Percentiles rank a stretch among this genome's conserved stretches.
Conservation (phyloP, 768 basidiomycete genomes). For the Mycena olivaceomarginata region DNA sequence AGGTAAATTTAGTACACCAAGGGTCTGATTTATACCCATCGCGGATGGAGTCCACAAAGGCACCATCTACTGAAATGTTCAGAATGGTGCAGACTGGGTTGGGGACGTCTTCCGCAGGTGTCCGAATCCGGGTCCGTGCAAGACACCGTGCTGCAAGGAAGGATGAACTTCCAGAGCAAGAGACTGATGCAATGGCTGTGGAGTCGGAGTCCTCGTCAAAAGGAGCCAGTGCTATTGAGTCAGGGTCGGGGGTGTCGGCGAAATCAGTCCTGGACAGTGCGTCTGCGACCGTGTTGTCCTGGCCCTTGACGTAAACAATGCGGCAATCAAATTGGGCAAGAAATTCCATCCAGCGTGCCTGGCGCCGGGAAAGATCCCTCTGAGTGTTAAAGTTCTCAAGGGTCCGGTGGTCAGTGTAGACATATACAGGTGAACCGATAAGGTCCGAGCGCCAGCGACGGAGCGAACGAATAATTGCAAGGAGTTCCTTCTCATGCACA, state of each 20-base stretch:
- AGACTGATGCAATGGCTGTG: neutral
- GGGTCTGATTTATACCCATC: conserved; percentile 29
- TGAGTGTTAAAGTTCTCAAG: neutral
- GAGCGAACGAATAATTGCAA: neutral
- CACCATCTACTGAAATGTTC: neutral
- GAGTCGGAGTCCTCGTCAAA: neutral
- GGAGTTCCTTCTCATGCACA: conserved; percentile 2
- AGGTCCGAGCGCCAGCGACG: neutral
- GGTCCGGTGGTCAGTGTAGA: conserved; percentile 3
- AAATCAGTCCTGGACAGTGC: neutral
- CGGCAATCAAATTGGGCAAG: neutral
- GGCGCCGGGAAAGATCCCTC: neutral
- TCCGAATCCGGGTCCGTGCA: neutral
- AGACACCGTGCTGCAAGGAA: conserved; percentile 1
- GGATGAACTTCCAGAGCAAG: neutral
- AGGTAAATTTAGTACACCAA: conserved; percentile 24
- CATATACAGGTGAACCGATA: neutral
- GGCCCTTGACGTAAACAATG: neutral
- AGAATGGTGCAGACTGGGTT: neutral
- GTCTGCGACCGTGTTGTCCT: neutral
- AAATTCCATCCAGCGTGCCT: conserved; percentile 10
- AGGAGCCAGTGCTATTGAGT: neutral
- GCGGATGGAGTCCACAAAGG: neutral
- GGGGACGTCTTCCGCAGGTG: neutral
- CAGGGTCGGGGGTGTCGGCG: neutral